Percentiles rank a stretch among this genome's conserved stretches.
Conservation (phyloP, 805 yeast genomes). For the Metschnikowia gruessii region DNA sequence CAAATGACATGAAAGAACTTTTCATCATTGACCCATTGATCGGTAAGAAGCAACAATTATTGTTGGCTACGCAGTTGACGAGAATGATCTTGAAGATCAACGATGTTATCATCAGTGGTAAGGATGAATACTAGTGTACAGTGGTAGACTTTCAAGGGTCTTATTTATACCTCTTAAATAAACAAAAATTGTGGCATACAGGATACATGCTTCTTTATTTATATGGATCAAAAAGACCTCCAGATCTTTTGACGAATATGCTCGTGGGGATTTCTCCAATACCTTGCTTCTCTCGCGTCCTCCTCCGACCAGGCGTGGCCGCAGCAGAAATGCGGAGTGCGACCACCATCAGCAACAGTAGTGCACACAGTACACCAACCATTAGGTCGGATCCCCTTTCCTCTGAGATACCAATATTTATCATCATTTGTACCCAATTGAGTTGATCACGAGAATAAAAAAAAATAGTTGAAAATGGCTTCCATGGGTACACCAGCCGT, state of each 20-base stretch:
- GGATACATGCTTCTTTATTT: not conserved
- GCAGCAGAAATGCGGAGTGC: constrained; percentile 9
- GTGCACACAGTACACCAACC: constrained; percentile 6
- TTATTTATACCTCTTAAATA: constrained; percentile 4
- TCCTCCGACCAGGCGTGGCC: not conserved
- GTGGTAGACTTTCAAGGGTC: constrained; percentile 3
- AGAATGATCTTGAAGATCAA: constrained; percentile 97
- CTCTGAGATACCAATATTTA: not conserved
- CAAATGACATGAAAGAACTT: constrained; percentile 88
- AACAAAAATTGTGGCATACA: not conserved
- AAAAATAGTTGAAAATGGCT: constrained; percentile 16
- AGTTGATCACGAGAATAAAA: not conserved
- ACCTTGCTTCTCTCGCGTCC: not conserved
- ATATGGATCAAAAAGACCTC: not conserved
- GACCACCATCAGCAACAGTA: constrained; percentile 8
- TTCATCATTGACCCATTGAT: constrained; percentile 96
- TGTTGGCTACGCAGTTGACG: constrained; percentile 94
- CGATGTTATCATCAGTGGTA: constrained; percentile 89
- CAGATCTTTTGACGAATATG: too few species aligned
- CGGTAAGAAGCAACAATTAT: constrained; percentile 94
- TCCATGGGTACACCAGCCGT: constrained; percentile 82
- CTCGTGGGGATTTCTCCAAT: too few species aligned
- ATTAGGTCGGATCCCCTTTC: constrained; percentile 3
- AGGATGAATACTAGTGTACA: constrained; percentile 56
- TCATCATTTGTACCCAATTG: constrained; percentile 3